phyloP scores from a whole-genome alignment of 2,329 filamentous ascomycete species.

The Pezicula rhizophila region DNA sequence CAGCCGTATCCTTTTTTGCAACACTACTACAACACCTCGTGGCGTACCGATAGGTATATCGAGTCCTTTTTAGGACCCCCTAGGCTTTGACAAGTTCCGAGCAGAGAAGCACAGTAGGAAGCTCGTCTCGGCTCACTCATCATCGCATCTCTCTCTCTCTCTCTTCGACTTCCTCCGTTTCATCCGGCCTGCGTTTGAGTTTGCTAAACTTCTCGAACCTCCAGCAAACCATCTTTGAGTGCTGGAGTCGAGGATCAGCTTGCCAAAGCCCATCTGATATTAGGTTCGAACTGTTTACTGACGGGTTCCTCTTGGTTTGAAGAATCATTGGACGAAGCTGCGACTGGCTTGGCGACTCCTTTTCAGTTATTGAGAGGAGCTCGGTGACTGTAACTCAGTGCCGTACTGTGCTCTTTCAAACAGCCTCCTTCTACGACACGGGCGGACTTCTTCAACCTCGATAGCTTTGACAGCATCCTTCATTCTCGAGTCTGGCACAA shows the following conservation, averaged over 20 bases:
- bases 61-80: conserved; percentile 1
- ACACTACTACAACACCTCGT: conserved; percentile 3
- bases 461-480: conserved; percentile 22
- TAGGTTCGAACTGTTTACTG: neutral
- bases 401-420: conserved; percentile 11
- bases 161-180: conserved; percentile 16
- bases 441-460: conserved; percentile 1
- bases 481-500: conserved; percentile 5
- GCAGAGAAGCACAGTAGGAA: conserved; percentile 9
- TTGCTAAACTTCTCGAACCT: conserved; percentile 3
- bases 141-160: too few relatives aligned
- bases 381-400: conserved; percentile 1
- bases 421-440: conserved; percentile 8
- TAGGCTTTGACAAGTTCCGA: conserved; percentile 14
- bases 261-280: neutral
- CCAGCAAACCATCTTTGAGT: conserved; percentile 10
- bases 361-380: neutral
- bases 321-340: neutral
- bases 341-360: neutral
- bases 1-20: conserved; percentile 1
- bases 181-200: conserved; percentile 4
- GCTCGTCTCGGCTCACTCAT: neutral
- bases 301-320: neutral
- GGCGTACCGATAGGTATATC: conserved; percentile 10
- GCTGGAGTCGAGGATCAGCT: conserved; percentile 2